phyloP scores from a whole-genome alignment of 2,329 filamentous ascomycete species.

The Aspergillus pseudoterreus region DNA sequence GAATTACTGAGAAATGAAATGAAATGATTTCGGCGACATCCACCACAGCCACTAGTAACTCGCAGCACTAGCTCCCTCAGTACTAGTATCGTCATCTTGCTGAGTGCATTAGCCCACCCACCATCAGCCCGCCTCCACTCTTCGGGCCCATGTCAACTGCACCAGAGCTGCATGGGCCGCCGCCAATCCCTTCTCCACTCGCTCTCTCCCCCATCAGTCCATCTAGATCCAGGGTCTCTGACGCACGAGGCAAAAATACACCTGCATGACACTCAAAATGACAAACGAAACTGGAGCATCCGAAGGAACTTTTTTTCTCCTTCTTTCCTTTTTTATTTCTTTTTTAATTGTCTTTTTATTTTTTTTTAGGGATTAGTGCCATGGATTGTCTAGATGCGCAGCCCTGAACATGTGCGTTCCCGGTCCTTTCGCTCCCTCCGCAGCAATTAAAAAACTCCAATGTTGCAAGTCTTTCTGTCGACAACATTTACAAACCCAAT shows the following conservation, averaged over 20 bases:
- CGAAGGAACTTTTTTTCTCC: slow-evolving; percentile 8
- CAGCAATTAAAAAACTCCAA: slow-evolving; percentile 20
- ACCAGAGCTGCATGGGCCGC: slow-evolving; percentile 31
- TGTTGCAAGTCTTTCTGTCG: slow-evolving; percentile 16
- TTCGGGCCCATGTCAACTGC: slow-evolving; percentile 23
- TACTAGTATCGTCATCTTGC: slow-evolving; percentile 11
- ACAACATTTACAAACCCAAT: slow-evolving; percentile 13
- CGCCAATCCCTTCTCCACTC: slow-evolving; percentile 31
- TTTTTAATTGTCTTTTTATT: slow-evolving; percentile 8
- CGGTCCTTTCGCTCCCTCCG: slow-evolving; percentile 12
- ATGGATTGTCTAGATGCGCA: slow-evolving; percentile 17
- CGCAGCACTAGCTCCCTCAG: background rate
- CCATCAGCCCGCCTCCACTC: slow-evolving; percentile 19
- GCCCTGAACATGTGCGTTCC: slow-evolving; percentile 21
- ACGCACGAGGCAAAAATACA: slow-evolving; percentile 41
- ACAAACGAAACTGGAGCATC: slow-evolving; percentile 26
- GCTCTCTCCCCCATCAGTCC: slow-evolving; percentile 23
- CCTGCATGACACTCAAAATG: slow-evolving; percentile 41
- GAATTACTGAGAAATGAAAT: background rate
- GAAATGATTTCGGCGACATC: slow-evolving; percentile 6
- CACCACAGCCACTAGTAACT: slow-evolving; percentile 5
- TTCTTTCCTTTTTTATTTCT: slow-evolving; percentile 12
- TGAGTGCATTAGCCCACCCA: slow-evolving; percentile 13
- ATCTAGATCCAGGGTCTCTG: slow-evolving; percentile 43
- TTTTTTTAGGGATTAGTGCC: slow-evolving; percentile 20